Percentiles rank a stretch among this genome's conserved stretches.
Evolutionary conservation across 1,284 basidiomycete genomes (phyloP).

Genomic region (Rhizoctonia solani): DNA sequence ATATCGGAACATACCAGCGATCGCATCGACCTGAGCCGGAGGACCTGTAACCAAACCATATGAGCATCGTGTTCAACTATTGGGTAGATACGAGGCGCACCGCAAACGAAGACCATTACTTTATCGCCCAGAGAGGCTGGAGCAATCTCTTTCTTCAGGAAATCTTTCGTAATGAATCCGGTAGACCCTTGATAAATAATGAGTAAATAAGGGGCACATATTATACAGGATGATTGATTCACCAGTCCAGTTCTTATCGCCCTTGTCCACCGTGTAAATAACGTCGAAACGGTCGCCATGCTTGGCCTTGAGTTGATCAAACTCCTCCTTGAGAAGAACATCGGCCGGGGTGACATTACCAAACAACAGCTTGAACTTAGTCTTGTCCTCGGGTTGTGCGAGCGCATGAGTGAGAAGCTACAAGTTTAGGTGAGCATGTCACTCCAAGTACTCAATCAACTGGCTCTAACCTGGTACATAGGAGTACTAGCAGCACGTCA

Average conservation of each 20-base stretch:
- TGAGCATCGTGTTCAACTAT: background rate
- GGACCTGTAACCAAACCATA: slow-evolving; percentile 58
- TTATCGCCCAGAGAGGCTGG: slow-evolving; percentile 73
- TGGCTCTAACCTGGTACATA: slow-evolving; percentile 48
- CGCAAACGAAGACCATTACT: slow-evolving; percentile 89
- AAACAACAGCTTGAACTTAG: slow-evolving; percentile 92
- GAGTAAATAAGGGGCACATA: background rate
- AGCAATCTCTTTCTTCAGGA: slow-evolving; percentile 75
- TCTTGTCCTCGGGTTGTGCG: slow-evolving; percentile 76
- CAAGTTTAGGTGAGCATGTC: background rate
- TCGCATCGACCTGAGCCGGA: slow-evolving; percentile 78
- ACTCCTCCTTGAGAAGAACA: slow-evolving; percentile 83
- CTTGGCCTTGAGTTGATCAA: slow-evolving; percentile 73
- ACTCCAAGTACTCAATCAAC: too few species aligned
- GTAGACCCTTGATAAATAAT: slow-evolving; percentile 63
- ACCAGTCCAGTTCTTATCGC: slow-evolving; percentile 72
- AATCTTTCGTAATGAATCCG: slow-evolving; percentile 73
- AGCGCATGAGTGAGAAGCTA: slow-evolving; percentile 57
- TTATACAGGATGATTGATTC: slow-evolving; percentile 23
- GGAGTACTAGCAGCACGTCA: slow-evolving; percentile 47
- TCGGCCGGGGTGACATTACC: slow-evolving; percentile 90
- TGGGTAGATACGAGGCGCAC: slow-evolving; percentile 47
- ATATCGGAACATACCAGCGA: slow-evolving; percentile 62
- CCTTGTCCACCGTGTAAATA: slow-evolving; percentile 86
- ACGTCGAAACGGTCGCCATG: slow-evolving; percentile 74